A percentile compares a stretch with the other conserved stretches of the same genome.
These are phyloP conservation scores for Phytomonas sp. DNA, from an alignment of 208 protist genomes.

Conservation along the genomic window DNA sequence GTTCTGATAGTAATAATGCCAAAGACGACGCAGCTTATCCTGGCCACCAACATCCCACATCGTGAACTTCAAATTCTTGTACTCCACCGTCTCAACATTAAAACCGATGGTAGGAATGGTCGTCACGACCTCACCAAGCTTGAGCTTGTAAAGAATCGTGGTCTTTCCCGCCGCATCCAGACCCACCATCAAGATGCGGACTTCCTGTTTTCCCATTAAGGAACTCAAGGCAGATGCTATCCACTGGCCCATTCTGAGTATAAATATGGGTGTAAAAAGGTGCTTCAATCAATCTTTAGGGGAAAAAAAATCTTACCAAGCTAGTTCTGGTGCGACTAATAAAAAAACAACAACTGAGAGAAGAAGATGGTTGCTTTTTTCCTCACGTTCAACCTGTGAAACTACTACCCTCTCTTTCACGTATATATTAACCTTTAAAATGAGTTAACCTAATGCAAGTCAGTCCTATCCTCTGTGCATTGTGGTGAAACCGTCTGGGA, in stretches of 20 bases:
- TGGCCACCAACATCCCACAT: conserved; percentile 96
- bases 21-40: conserved; percentile 94
- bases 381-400: background rate
- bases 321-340: conserved; percentile 1
- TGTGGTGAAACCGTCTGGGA: background rate
- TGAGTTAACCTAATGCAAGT: background rate
- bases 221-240: conserved; percentile 46
- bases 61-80: conserved; percentile 95
- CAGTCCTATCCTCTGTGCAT: background rate
- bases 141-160: conserved; percentile 97
- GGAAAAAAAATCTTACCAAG: background rate
- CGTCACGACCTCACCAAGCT: conserved; percentile 94
- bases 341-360: conserved; percentile 14
- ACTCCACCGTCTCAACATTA: conserved; percentile 96
- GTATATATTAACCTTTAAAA: background rate
- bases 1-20: conserved; percentile 96
- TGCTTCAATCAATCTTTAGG: background rate
- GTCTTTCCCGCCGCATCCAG: conserved; percentile 98
- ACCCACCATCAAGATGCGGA: conserved; percentile 97
- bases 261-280: background rate
- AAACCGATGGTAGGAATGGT: conserved; percentile 97
- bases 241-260: conserved; percentile 24
- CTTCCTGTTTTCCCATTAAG: conserved; percentile 93
- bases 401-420: background rate
- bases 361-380: background rate